Conservation (phyloP, 805 yeast genomes). For the Wickerhamiella galacta region DNA sequence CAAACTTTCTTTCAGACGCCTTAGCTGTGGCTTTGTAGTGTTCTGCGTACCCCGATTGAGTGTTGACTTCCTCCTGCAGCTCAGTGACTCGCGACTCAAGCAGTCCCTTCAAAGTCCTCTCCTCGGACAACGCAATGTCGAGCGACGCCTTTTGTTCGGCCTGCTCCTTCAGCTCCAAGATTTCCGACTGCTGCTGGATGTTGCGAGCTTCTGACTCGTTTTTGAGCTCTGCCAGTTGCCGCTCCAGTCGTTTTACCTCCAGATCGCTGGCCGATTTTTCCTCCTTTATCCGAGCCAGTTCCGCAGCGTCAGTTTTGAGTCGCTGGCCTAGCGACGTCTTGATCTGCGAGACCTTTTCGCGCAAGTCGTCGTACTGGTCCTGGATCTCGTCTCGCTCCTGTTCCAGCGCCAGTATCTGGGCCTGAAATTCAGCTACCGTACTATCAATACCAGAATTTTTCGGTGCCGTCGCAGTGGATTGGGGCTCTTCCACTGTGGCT, state of each 20-base stretch:
- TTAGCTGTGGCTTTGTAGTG: constrained; percentile 15
- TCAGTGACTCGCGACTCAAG: constrained; percentile 15
- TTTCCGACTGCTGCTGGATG: not conserved
- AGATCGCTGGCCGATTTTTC: constrained; percentile 19
- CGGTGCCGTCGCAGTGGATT: not conserved
- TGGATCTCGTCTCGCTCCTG: constrained; percentile 27
- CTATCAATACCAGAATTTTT: not conserved
- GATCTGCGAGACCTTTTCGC: constrained; percentile 24
- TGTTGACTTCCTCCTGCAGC: constrained; percentile 18
- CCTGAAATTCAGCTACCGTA: constrained; percentile 2
- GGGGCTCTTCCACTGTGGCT: not conserved
- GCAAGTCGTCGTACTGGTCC: constrained; percentile 26
- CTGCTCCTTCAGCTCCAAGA: constrained; percentile 18
- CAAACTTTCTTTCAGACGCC: constrained; percentile 8
- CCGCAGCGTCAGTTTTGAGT: constrained; percentile 25
- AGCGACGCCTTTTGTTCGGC: constrained; percentile 23
- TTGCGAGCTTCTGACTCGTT: not conserved
- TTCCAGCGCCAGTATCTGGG: constrained; percentile 32
- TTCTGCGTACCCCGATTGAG: constrained; percentile 17
- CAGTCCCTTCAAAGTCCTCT: constrained; percentile 8
- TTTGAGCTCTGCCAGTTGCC: not conserved
- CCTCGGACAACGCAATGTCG: constrained; percentile 23
- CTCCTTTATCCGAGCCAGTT: constrained; percentile 22
- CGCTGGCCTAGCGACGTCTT: constrained; percentile 28
- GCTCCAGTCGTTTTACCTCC: not conserved